Evolutionary conservation across 2,329 filamentous ascomycete species (phyloP).

Genomic region (Microascus cirrosus): DNA sequence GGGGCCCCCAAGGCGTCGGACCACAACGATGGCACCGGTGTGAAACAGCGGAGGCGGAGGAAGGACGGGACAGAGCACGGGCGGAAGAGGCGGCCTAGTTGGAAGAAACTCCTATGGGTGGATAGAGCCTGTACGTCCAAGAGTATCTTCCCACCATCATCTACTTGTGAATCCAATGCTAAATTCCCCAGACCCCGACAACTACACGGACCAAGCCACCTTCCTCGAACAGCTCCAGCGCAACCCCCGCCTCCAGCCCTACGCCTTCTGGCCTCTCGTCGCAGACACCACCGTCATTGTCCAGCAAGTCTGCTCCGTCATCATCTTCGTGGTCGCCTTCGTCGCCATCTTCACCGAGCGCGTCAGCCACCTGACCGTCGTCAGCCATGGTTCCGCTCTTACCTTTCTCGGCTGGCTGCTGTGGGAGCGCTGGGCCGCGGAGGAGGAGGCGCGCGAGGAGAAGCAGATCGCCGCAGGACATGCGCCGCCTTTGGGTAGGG

Average conservation of each 20-base stretch:
- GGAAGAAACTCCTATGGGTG: slow-evolving; percentile 97
- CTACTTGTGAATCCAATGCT: neutral
- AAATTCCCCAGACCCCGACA: slow-evolving; percentile 66
- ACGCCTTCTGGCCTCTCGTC: slow-evolving; percentile 96
- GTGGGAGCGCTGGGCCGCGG: slow-evolving; percentile 83
- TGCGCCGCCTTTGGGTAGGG: slow-evolving; percentile 18
- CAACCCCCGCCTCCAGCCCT: slow-evolving; percentile 85
- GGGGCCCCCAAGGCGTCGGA: slow-evolving; percentile 42
- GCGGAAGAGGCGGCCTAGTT: slow-evolving; percentile 59
- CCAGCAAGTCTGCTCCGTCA: slow-evolving; percentile 90
- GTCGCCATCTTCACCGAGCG: slow-evolving; percentile 78
- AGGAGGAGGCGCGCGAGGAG: slow-evolving; percentile 45
- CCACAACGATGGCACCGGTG: neutral
- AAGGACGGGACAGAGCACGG: slow-evolving; percentile 44
- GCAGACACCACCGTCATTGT: slow-evolving; percentile 93
- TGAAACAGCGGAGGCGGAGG: slow-evolving; percentile 16
- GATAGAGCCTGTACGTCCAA: slow-evolving; percentile 71
- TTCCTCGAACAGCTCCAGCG: slow-evolving; percentile 93
- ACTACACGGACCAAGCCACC: slow-evolving; percentile 94
- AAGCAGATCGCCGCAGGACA: slow-evolving; percentile 14
- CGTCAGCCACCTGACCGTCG: slow-evolving; percentile 81
- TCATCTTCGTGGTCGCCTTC: slow-evolving; percentile 91
- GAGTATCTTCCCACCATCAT: neutral
- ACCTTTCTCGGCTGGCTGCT: slow-evolving; percentile 83
- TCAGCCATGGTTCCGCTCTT: slow-evolving; percentile 70